phyloP scores from a whole-genome alignment of 805 yeast genomes.

The Suhomyces sp. region DNA sequence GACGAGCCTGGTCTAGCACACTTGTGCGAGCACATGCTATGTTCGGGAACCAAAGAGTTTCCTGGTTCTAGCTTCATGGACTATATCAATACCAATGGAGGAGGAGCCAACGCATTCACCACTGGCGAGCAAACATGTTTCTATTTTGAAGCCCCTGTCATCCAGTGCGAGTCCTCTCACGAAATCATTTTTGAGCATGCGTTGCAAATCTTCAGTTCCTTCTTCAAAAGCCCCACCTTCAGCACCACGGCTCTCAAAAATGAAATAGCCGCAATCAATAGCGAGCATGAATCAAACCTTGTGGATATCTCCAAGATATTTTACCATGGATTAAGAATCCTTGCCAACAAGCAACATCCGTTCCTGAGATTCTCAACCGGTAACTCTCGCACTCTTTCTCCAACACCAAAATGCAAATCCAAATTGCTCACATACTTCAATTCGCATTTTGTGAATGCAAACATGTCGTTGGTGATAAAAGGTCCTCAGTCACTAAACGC shows the following conservation, averaged over 20 bases:
- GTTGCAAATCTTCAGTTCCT: slow-evolving; percentile 49
- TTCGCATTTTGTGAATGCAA: slow-evolving; percentile 42
- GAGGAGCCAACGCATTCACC: slow-evolving; percentile 64
- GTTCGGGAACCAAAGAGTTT: slow-evolving; percentile 50
- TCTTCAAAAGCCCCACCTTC: slow-evolving; percentile 52
- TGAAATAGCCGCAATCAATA: slow-evolving; percentile 61
- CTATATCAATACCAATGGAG: slow-evolving; percentile 47
- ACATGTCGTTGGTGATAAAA: slow-evolving; percentile 56
- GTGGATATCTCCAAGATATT: slow-evolving; percentile 43
- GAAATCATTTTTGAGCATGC: slow-evolving; percentile 45
- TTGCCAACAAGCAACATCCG: slow-evolving; percentile 48
- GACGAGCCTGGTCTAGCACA: slow-evolving; percentile 82
- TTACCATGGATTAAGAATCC: slow-evolving; percentile 56
- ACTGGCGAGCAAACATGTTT: slow-evolving; percentile 65
- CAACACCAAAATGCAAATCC: slow-evolving; percentile 29
- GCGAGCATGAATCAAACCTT: slow-evolving; percentile 62
- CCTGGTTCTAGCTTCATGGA: slow-evolving; percentile 51
- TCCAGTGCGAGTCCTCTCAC: slow-evolving; percentile 18
- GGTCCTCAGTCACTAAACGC: slow-evolving; percentile 66
- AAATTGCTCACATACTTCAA: slow-evolving; percentile 40
- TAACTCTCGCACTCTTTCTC: slow-evolving; percentile 46
- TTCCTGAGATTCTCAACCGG: slow-evolving; percentile 70
- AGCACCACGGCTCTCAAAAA: slow-evolving; percentile 36
- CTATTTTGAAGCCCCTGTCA: slow-evolving; percentile 58
- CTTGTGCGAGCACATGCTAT: slow-evolving; percentile 72